These are phyloP conservation scores for Metschnikowia kofuensis DNA, from an alignment of 805 yeast genomes.

Conservation along the genomic window DNA sequence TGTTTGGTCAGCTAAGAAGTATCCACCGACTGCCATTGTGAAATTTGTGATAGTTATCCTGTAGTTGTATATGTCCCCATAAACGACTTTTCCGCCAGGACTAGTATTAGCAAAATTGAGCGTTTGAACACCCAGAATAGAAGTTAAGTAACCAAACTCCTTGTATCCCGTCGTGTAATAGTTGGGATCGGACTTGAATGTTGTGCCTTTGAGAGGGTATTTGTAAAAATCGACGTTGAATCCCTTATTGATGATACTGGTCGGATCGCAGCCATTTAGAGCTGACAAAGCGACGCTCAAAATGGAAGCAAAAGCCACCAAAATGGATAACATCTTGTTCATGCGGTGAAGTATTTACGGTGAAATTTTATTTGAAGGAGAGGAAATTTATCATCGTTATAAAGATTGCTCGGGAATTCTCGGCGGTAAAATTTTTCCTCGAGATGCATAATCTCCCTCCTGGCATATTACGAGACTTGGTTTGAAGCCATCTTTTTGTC, in stretches of 20 bases:
- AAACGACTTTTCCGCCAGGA: not conserved
- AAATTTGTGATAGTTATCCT: slow-evolving; percentile 2
- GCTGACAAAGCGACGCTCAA: not conserved
- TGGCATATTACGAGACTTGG: too few species aligned
- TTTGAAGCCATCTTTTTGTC: too few species aligned
- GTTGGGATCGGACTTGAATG: slow-evolving; percentile 1
- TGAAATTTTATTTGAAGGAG: too few species aligned
- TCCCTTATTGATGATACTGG: not conserved
- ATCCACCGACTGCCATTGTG: slow-evolving; percentile 4
- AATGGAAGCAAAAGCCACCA: too few species aligned
- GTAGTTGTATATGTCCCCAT: slow-evolving; percentile 2
- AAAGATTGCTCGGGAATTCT: too few species aligned
- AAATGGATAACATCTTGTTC: too few species aligned
- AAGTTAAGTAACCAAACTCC: not conserved
- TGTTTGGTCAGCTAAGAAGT: not conserved
- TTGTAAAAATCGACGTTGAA: slow-evolving; percentile 7
- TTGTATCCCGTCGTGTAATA: slow-evolving; percentile 7
- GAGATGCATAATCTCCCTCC: too few species aligned
- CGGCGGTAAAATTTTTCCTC: too few species aligned
- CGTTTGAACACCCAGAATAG: slow-evolving; percentile 1
- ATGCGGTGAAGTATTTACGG: too few species aligned
- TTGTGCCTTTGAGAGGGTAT: not conserved
- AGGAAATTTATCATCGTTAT: too few species aligned
- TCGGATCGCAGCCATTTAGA: not conserved
- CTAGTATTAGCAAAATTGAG: not conserved